Evolutionary conservation across 2,329 filamentous ascomycete genomes (phyloP).

Genomic region (Penicillium psychrosexuale): DNA sequence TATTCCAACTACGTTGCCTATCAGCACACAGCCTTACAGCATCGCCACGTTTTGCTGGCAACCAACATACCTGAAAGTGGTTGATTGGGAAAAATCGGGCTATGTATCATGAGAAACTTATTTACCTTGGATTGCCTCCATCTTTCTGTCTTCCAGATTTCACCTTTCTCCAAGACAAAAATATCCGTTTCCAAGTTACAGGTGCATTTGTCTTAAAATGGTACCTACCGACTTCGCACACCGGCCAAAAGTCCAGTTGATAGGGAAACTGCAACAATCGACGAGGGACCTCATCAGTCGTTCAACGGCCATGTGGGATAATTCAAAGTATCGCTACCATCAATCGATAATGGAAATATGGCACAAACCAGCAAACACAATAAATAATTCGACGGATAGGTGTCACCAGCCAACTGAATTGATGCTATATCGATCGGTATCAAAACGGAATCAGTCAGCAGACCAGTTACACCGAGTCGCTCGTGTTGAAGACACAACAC

Average conservation of each 20-base stretch:
- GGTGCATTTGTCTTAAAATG: constrained; percentile 4
- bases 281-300: constrained; percentile 11
- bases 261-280: constrained; percentile 14
- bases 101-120: not conserved
- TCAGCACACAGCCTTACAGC: not conserved
- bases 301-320: constrained; percentile 7
- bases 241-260: constrained; percentile 5
- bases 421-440: constrained; percentile 7
- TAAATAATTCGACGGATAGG: constrained; percentile 8
- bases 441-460: constrained; percentile 11
- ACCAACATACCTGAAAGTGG: not conserved
- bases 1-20: not conserved
- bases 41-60: not conserved
- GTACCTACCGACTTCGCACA: not conserved
- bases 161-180: not conserved
- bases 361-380: constrained; percentile 14
- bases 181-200: not conserved
- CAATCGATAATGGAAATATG: constrained; percentile 13
- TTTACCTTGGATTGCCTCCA: not conserved
- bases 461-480: constrained; percentile 7
- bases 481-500: not conserved
- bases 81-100: not conserved
- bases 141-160: not conserved
- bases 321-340: constrained; percentile 12
- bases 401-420: constrained; percentile 12